These are phyloP conservation scores for Boletus rubroflammeus DNA, from an alignment of 768 basidiomycete genomes.

Conservation along the genomic window DNA sequence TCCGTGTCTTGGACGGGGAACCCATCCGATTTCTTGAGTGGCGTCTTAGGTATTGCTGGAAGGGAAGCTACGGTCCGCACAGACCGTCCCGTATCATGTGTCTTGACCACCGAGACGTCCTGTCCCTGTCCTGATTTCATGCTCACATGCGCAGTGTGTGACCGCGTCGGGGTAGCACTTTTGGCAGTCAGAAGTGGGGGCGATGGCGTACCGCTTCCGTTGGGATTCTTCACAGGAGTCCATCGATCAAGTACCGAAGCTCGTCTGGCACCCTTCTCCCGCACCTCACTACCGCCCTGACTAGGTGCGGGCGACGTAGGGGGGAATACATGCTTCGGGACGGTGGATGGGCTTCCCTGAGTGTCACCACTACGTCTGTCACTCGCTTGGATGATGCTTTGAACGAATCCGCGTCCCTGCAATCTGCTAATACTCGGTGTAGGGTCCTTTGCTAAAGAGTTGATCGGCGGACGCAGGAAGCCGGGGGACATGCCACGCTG, in stretches of 20 bases:
- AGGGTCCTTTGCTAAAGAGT: conserved; percentile 58
- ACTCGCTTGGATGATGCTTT: conserved; percentile 74
- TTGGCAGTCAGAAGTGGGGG: conserved; percentile 36
- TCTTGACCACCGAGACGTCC: conserved; percentile 23
- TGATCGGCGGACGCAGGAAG: conserved; percentile 45
- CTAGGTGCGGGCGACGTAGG: conserved; percentile 30
- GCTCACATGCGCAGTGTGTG: conserved; percentile 36
- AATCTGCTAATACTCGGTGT: conserved; percentile 81
- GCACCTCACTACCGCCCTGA: conserved; percentile 33
- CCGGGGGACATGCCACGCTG: conserved; percentile 49
- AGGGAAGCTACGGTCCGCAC: conserved; percentile 43
- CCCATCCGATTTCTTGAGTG: conserved; percentile 22
- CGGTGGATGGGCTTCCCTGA: conserved; percentile 32
- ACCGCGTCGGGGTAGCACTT: conserved; percentile 38
- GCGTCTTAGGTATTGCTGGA: conserved; percentile 32
- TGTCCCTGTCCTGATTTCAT: conserved; percentile 19
- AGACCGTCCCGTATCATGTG: conserved; percentile 33
- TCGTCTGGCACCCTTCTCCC: conserved; percentile 36
- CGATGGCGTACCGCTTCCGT: conserved; percentile 34
- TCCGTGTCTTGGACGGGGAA: conserved; percentile 23
- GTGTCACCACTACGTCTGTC: conserved; percentile 42
- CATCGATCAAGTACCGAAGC: conserved; percentile 69
- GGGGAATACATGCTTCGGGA: conserved; percentile 26
- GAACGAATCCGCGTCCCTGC: conserved; percentile 83
- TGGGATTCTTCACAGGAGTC: conserved; percentile 41